Evolutionary conservation across 2,329 filamentous ascomycete species (phyloP), one percentile per base, ranked within the genome.

Genomic region (Aureobasidium lini): DNA sequence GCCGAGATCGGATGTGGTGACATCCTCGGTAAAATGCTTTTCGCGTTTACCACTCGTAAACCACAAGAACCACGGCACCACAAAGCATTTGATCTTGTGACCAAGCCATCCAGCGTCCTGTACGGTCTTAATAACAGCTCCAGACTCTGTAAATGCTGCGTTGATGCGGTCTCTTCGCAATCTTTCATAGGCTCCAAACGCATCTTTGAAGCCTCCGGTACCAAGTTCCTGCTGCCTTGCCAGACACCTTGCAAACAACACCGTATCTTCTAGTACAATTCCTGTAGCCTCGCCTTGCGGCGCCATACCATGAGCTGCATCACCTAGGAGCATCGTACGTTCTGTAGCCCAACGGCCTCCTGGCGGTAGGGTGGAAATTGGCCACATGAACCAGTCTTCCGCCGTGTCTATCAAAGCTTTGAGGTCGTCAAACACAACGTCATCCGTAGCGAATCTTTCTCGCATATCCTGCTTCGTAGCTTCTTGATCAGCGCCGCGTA

Each of bases 221-320:
- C 70, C 69, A 60, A 71, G 73, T 59, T 76, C 70, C 65, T 76
- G 71, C 75, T 75, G 77, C 44, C 70, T 66, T 1, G 70, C 72
- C 48, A 77, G 60, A 66, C 73, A 76, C 49, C 75, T 67, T 31
- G 77, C 73, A 66, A 81, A 75, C 57, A 81, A 66, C 37, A 80
- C 75, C 2, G 75, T 79, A 64, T 81, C 78, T 67, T 81, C 79
- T 62, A 81, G 79, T 9, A 80, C 77, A 36, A 81, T 75, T 15
- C 78, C 78, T 4, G 77, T 80, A 34, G 71, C 73, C 62, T 80
- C 78, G 10, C 78, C 78, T 60, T 79, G 77, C 3, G 78, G 77
- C 3, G 78, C 77, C 78, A 80, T 80, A 9, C 75, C 76, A 64
- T 78, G 76, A 50, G 76, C 76, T 34, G 75, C 74, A 60, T 79